These are phyloP conservation scores for Onygenales sp. DNA, from an alignment of 2,329 filamentous ascomycete genomes.

Conservation along the genomic window DNA sequence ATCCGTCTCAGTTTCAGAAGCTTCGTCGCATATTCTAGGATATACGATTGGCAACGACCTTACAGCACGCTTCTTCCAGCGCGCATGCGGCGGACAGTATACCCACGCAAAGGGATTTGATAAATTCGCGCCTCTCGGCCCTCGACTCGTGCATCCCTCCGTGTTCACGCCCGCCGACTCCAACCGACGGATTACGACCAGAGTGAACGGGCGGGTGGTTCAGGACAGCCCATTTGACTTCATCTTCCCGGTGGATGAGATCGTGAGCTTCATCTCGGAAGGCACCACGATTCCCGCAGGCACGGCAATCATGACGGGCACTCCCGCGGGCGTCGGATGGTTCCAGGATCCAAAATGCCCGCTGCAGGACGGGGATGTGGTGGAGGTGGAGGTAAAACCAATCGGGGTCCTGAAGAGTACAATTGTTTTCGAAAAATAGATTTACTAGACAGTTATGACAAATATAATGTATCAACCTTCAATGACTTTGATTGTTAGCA, in stretches of 20 bases:
- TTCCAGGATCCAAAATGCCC: conserved; percentile 34
- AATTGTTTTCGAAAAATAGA: background rate
- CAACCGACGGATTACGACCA: background rate
- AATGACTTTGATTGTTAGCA: background rate
- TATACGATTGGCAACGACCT: background rate
- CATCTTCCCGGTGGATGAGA: conserved; percentile 43
- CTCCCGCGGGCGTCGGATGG: conserved; percentile 33
- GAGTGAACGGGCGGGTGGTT: background rate
- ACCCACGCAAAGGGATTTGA: background rate
- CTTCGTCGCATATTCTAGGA: background rate
- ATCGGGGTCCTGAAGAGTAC: background rate
- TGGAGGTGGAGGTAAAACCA: conserved; percentile 37
- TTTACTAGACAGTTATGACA: background rate
- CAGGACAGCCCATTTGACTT: conserved; percentile 27
- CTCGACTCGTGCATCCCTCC: background rate
- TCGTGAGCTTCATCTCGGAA: conserved; percentile 31
- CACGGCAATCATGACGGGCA: conserved; percentile 36
- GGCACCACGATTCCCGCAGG: conserved; percentile 34
- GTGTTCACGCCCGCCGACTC: background rate
- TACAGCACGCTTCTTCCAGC: background rate
- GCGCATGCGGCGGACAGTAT: background rate
- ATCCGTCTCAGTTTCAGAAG: background rate
- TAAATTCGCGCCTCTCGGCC: background rate
- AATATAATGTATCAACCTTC: background rate
- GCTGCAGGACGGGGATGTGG: conserved; percentile 38